Evolutionary conservation across 306 rosid species (phyloP).

Genomic region (Trifolium fragiferum): DNA sequence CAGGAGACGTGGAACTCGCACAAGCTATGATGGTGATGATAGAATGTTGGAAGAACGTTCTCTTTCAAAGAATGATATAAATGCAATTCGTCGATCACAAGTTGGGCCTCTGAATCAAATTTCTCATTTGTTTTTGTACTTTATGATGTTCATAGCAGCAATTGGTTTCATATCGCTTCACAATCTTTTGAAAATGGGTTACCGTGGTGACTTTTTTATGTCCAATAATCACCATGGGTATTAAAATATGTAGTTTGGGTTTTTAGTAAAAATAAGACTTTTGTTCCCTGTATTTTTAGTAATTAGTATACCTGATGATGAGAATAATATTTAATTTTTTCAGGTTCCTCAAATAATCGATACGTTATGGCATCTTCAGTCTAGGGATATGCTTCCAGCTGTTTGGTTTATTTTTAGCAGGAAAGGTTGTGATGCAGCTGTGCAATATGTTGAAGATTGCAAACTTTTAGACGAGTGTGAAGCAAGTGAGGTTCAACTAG

Average conservation of each 20-base stretch:
- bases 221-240: slow-evolving; percentile 29
- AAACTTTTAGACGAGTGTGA: slow-evolving; percentile 86
- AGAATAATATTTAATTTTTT: slow-evolving; percentile 35
- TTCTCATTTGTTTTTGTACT: slow-evolving; percentile 16
- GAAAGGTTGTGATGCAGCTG: slow-evolving; percentile 97
- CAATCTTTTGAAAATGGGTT: slow-evolving; percentile 34
- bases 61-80: slow-evolving; percentile 86
- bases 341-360: slow-evolving; percentile 94
- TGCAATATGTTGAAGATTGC: slow-evolving; percentile 78
- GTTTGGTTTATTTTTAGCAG: slow-evolving; percentile 99
- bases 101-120: slow-evolving; percentile 56
- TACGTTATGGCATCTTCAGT: slow-evolving; percentile 83
- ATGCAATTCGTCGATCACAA: slow-evolving; percentile 83
- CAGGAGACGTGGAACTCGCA: slow-evolving; percentile 55
- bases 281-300: slow-evolving; percentile 23
- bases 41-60: slow-evolving; percentile 61
- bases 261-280: slow-evolving; percentile 13
- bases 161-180: slow-evolving; percentile 28
- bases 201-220: slow-evolving; percentile 6
- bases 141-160: neutral
- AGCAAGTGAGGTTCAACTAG: slow-evolving; percentile 82
- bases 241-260: slow-evolving; percentile 22
- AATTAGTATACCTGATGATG: slow-evolving; percentile 33
- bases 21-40: slow-evolving; percentile 61
- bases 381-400: slow-evolving; percentile 91